A percentile compares a stretch with the other conserved stretches of the same genome.
Evolutionary conservation across 768 basidiomycete genomes (phyloP).

Genomic region (Suillus subalutaceus): DNA sequence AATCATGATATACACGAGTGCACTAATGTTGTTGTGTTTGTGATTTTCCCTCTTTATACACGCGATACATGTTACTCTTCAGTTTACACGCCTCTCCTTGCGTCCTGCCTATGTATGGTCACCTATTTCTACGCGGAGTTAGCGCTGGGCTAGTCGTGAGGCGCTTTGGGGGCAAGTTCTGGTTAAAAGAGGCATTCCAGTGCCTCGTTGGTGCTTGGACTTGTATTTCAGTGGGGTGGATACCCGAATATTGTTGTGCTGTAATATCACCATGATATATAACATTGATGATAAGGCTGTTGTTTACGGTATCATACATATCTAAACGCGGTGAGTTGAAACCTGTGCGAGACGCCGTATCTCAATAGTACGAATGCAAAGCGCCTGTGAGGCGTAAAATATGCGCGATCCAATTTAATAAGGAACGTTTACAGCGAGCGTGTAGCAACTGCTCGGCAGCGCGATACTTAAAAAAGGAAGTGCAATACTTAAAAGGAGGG

Average conservation of each 20-base stretch:
- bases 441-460: conserved; percentile 5
- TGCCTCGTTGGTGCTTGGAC: neutral
- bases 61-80: conserved; percentile 13
- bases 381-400: neutral
- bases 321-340: neutral
- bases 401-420: neutral
- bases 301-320: neutral
- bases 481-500: neutral
- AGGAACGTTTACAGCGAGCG: neutral
- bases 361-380: neutral
- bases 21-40: conserved; percentile 16
- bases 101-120: neutral
- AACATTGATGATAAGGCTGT: neutral
- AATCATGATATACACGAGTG: conserved; percentile 31
- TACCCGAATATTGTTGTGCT: conserved; percentile 5
- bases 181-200: neutral
- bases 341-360: neutral
- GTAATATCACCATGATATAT: conserved; percentile 4
- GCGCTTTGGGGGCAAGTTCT: neutral
- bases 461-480: neutral
- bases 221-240: neutral
- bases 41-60: conserved; percentile 13
- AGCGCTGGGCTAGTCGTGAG: neutral
- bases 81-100: neutral
- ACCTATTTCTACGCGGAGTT: neutral